Evolutionary conservation across 257 asterid species (phyloP).

Genomic region (Eustoma russellianum): DNA sequence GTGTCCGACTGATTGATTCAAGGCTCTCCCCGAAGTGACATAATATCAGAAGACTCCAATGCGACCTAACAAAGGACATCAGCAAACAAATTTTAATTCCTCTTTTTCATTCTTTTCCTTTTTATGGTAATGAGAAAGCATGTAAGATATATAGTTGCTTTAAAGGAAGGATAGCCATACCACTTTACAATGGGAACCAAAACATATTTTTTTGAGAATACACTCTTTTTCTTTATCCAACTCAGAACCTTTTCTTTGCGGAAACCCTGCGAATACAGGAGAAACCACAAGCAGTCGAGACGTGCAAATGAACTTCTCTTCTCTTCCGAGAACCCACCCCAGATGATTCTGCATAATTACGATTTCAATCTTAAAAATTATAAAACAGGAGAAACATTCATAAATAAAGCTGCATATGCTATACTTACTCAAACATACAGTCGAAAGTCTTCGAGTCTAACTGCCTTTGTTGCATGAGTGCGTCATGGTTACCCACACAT

Average conservation of each 20-base stretch:
- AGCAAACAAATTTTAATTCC: neutral
- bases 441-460: slow-evolving; percentile 36
- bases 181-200: slow-evolving; percentile 61
- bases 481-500: slow-evolving; percentile 5
- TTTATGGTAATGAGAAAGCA: too few species aligned
- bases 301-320: slow-evolving; percentile 28
- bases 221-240: slow-evolving; percentile 40
- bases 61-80: slow-evolving; percentile 37
- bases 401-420: neutral
- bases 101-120: too few species aligned
- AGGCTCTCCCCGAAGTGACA: slow-evolving; percentile 49
- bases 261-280: slow-evolving; percentile 16
- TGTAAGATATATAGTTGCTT: neutral
- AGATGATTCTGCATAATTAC: slow-evolving; percentile 34
- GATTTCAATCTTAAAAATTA: neutral
- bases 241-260: slow-evolving; percentile 29
- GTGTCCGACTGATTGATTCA: slow-evolving; percentile 23
- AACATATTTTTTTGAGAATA: slow-evolving; percentile 47
- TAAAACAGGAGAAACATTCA: neutral
- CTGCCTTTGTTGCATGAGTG: slow-evolving; percentile 18
- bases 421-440: slow-evolving; percentile 34
- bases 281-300: slow-evolving; percentile 53
- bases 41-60: slow-evolving; percentile 74
- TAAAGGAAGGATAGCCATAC: slow-evolving; percentile 26
- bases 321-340: slow-evolving; percentile 40